A percentile compares a stretch with the other conserved stretches of the same genome.
Evolutionary conservation across 441 rosid species (phyloP).

Genomic region (Melianthus villosus): DNA sequence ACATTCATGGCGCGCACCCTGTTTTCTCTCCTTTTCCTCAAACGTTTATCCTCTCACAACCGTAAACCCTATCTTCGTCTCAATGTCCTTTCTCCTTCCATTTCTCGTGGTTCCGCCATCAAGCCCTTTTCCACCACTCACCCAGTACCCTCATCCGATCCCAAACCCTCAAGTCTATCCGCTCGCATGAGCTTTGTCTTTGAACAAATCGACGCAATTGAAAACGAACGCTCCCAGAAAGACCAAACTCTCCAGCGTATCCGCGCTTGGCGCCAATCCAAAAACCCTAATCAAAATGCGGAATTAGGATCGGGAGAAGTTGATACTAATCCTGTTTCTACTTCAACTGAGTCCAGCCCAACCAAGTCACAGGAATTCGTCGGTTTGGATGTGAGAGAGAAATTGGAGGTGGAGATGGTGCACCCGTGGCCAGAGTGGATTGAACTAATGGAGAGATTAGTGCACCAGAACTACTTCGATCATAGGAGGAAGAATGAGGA

Average conservation of each 20-base stretch:
- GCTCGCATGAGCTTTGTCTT: constrained; percentile 80
- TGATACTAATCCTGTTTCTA: background rate
- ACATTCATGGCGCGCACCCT: constrained; percentile 27
- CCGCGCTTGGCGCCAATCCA: constrained; percentile 79
- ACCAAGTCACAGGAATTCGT: no score
- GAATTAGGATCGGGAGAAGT: background rate
- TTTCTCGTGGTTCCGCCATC: constrained; percentile 4
- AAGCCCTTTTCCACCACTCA: constrained; percentile 26
- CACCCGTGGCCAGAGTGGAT: constrained; percentile 99
- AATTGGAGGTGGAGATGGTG: constrained; percentile 40
- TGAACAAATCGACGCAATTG: constrained; percentile 71
- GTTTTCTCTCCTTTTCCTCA: constrained; percentile 34
- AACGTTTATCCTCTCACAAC: constrained; percentile 19
- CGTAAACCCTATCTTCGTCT: constrained; percentile 10
- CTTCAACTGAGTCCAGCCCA: background rate
- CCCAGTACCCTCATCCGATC: constrained; percentile 7
- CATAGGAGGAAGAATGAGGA: constrained; percentile 67
- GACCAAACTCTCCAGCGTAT: constrained; percentile 70
- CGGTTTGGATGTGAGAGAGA: constrained; percentile 11
- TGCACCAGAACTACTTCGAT: constrained; percentile 82
- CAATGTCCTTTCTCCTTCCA: background rate
- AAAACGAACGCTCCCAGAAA: constrained; percentile 42
- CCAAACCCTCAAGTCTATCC: constrained; percentile 54
- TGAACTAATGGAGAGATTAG: constrained; percentile 70
- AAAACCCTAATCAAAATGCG: constrained; percentile 10